Conservation (phyloP, 192 early-diverging fungal genomes). For the Mortierella hygrophila region DNA sequence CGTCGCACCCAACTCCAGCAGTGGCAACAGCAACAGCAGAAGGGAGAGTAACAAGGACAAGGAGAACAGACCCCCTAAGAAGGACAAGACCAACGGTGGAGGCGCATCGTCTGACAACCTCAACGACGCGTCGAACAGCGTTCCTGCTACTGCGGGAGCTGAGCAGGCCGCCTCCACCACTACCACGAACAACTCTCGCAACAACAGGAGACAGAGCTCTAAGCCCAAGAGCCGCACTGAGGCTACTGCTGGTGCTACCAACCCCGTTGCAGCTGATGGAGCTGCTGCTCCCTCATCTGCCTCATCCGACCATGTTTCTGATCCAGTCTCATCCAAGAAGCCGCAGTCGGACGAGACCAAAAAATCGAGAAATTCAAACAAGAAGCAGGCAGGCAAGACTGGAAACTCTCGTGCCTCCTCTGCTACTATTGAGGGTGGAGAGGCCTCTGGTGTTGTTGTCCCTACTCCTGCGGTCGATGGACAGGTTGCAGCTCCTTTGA, state of each 20-base stretch:
- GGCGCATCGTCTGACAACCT: background rate
- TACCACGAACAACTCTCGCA: constrained; percentile 2
- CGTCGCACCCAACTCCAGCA: background rate
- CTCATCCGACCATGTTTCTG: constrained; percentile 7
- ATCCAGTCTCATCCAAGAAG: constrained; percentile 6
- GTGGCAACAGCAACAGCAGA: background rate
- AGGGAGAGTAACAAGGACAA: constrained; percentile 5
- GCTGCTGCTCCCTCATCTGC: background rate
- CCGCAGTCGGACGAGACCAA: background rate
- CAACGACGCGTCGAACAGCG: background rate
- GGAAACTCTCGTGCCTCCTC: background rate
- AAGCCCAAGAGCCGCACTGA: constrained; percentile 7
- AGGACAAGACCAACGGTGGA: constrained; percentile 10
- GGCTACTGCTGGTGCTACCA: background rate
- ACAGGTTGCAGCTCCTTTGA: constrained; percentile 3
- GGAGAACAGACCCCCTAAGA: constrained; percentile 12
- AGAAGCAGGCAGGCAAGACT: constrained; percentile 1
- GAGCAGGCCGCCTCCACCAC: constrained; percentile 1
- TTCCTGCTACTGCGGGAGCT: background rate
- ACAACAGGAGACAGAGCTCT: constrained; percentile 24
- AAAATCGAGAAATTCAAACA: constrained; percentile 5
- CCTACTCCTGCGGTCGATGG: background rate
- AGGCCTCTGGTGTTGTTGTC: background rate
- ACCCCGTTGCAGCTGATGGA: background rate
- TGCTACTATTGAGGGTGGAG: background rate